Evolutionary conservation across 345 rosid genomes (phyloP).

Genomic region (Lagerstroemia speciosa): DNA sequence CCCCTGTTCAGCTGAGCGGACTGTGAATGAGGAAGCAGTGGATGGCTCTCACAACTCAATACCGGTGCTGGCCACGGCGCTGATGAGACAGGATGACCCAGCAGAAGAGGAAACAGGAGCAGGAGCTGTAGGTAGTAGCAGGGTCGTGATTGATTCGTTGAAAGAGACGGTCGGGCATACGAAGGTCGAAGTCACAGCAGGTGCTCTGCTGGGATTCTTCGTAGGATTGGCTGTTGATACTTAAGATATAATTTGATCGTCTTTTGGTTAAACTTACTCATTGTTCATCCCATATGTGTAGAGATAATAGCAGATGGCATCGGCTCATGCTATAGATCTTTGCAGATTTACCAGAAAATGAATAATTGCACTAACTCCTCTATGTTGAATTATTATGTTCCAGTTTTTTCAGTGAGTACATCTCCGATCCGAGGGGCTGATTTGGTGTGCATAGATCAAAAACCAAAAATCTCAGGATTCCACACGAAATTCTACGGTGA

Average conservation of each 20-base stretch:
- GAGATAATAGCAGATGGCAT: too few relatives aligned
- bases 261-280: background rate
- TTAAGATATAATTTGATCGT: background rate
- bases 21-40: conserved; percentile 13
- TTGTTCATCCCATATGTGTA: too few relatives aligned
- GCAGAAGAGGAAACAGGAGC: conserved; percentile 1
- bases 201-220: conserved; percentile 62
- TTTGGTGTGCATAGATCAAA: too few relatives aligned
- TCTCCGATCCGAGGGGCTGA: too few relatives aligned
- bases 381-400: too few relatives aligned
- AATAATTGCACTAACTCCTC: too few relatives aligned
- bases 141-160: conserved; percentile 15
- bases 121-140: conserved; percentile 10
- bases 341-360: too few relatives aligned
- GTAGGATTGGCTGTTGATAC: conserved; percentile 42
- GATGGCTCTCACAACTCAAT: conserved; percentile 12
- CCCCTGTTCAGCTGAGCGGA: background rate
- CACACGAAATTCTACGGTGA: too few relatives aligned
- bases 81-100: conserved; percentile 12
- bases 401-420: too few relatives aligned
- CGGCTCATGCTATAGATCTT: too few relatives aligned
- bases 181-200: conserved; percentile 77
- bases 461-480: too few relatives aligned
- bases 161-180: conserved; percentile 86
- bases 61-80: conserved; percentile 7